Evolutionary conservation across 2,329 filamentous ascomycete genomes (phyloP).

Genomic region (Aspergillus carbonarius): DNA sequence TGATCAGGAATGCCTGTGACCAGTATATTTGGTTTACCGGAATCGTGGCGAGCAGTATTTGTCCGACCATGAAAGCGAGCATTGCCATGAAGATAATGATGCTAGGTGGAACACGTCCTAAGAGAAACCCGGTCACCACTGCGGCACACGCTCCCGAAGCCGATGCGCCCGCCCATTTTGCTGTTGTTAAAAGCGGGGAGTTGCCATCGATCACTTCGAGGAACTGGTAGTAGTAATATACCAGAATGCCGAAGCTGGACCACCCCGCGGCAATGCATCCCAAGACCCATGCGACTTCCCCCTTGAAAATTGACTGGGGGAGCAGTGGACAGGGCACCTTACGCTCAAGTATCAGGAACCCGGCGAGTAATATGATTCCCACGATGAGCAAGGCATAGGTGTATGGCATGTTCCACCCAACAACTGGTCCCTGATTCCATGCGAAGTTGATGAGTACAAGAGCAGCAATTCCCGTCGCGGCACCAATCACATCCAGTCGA

Average conservation of each 20-base stretch:
- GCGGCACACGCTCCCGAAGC: slow-evolving; percentile 35
- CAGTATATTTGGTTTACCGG: slow-evolving; percentile 46
- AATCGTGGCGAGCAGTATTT: slow-evolving; percentile 40
- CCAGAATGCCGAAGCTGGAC: slow-evolving; percentile 56
- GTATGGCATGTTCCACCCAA: slow-evolving; percentile 58
- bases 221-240: slow-evolving; percentile 54
- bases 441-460: slow-evolving; percentile 65
- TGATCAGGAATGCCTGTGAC: slow-evolving; percentile 35
- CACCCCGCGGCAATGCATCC: slow-evolving; percentile 55
- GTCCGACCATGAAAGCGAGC: slow-evolving; percentile 35
- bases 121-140: slow-evolving; percentile 34
- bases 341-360: slow-evolving; percentile 56
- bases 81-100: slow-evolving; percentile 40
- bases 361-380: slow-evolving; percentile 52
- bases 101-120: slow-evolving; percentile 30
- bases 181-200: slow-evolving; percentile 30
- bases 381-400: slow-evolving; percentile 58
- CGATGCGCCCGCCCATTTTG: slow-evolving; percentile 27
- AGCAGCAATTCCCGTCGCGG: slow-evolving; percentile 50
- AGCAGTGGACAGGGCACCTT: slow-evolving; percentile 54
- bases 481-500: slow-evolving; percentile 40
- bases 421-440: slow-evolving; percentile 63
- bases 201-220: slow-evolving; percentile 42
- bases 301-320: slow-evolving; percentile 52
- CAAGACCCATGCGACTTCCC: slow-evolving; percentile 56